phyloP scores from a whole-genome alignment of 176 grass and related monocot species.

The Elymus sibiricus region DNA sequence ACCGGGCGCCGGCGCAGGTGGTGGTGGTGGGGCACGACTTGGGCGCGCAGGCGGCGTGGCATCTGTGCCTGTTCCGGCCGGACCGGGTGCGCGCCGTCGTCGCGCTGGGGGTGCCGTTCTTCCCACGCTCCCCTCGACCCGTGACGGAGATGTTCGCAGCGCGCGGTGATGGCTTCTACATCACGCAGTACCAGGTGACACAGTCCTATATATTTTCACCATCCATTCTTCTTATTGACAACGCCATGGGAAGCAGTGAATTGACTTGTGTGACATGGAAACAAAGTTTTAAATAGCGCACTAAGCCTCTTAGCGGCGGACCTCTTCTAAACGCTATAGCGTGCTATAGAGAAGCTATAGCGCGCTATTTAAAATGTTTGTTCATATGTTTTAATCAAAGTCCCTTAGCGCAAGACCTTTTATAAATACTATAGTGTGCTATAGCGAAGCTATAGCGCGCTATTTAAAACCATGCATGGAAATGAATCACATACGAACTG shows the following conservation, averaged over 20 bases:
- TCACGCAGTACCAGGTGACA: conserved; percentile 52
- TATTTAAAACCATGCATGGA: too few relatives aligned
- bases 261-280: too few relatives aligned
- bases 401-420: too few relatives aligned
- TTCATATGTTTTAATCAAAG: too few relatives aligned
- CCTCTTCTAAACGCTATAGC: too few relatives aligned
- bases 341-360: too few relatives aligned
- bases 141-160: not conserved
- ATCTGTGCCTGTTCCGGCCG: conserved; percentile 53
- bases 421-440: too few relatives aligned
- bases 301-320: too few relatives aligned
- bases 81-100: conserved; percentile 43
- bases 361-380: too few relatives aligned
- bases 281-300: too few relatives aligned
- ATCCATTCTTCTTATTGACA: not conserved
- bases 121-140: not conserved
- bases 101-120: conserved; percentile 36
- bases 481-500: too few relatives aligned
- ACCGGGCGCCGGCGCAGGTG: not conserved
- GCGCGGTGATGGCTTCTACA: conserved; percentile 47
- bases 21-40: conserved; percentile 57
- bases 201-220: not conserved
- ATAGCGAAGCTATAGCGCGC: too few relatives aligned
- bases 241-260: not conserved
- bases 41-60: conserved; percentile 49